These are phyloP conservation scores for Kazachstania psychrophila DNA, from an alignment of 805 yeast genomes.

Conservation along the genomic window DNA sequence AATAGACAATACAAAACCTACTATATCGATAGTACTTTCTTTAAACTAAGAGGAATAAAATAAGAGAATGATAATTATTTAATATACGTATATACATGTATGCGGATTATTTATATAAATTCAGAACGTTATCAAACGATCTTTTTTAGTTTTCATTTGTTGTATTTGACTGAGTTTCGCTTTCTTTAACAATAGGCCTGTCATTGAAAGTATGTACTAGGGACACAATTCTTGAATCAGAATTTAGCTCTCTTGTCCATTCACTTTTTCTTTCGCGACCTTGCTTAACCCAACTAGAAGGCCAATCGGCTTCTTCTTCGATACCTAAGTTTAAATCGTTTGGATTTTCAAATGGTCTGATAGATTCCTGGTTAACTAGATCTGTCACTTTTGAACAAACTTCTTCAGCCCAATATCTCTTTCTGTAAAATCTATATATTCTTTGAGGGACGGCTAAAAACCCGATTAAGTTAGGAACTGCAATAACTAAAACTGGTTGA, in stretches of 20 bases:
- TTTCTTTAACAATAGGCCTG: too few relatives aligned
- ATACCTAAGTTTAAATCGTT: conserved; percentile 34
- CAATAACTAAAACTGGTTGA: conserved; percentile 70
- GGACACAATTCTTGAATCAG: conserved; percentile 53
- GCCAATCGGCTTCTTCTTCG: conserved; percentile 83
- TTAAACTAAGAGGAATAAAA: too few relatives aligned
- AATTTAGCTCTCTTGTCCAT: conserved; percentile 70
- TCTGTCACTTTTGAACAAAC: conserved; percentile 50
- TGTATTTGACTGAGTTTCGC: too few relatives aligned
- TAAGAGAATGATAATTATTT: too few relatives aligned
- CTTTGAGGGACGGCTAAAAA: conserved; percentile 68
- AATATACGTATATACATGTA: too few relatives aligned
- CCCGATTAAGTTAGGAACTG: conserved; percentile 73
- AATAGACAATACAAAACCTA: too few relatives aligned
- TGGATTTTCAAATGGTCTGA: conserved; percentile 41
- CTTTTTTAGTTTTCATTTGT: too few relatives aligned
- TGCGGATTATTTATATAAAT: too few relatives aligned
- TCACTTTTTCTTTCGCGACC: conserved; percentile 73
- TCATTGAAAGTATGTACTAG: conserved; percentile 3
- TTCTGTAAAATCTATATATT: conserved; percentile 68
- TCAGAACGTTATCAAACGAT: too few relatives aligned
- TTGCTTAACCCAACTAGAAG: conserved; percentile 66
- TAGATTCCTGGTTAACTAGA: conserved; percentile 37
- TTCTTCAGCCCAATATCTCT: conserved; percentile 60
- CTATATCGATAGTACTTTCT: too few relatives aligned